Evolutionary conservation across 106 monocot genomes (phyloP).

Genomic region (Dendrobium officinale): DNA sequence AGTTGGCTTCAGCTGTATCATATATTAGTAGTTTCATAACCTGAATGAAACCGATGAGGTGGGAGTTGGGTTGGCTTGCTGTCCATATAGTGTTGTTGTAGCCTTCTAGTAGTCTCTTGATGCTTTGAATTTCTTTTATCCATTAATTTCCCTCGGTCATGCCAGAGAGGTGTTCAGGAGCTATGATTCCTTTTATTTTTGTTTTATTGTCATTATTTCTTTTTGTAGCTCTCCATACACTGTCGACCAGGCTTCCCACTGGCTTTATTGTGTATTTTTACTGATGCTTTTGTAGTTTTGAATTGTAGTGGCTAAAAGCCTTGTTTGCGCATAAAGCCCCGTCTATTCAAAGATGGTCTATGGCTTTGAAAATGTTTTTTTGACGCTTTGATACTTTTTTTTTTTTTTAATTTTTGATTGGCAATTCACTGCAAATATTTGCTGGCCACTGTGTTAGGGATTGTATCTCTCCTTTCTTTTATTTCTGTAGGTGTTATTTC

Average conservation of each 20-base stretch:
- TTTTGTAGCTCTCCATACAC: not conserved
- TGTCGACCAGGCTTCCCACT: not conserved
- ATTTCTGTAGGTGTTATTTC: too few relatives aligned
- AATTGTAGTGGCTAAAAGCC: not conserved
- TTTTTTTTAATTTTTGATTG: too few relatives aligned
- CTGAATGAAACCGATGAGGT: conserved; percentile 5
- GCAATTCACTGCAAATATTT: too few relatives aligned
- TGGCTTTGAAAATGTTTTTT: too few relatives aligned
- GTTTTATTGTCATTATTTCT: conserved; percentile 1
- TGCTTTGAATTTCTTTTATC: conserved; percentile 1
- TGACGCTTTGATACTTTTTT: too few relatives aligned
- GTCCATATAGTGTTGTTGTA: conserved; percentile 7
- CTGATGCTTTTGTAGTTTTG: not conserved
- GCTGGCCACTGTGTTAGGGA: too few relatives aligned
- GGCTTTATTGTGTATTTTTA: not conserved
- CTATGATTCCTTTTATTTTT: not conserved
- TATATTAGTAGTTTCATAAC: conserved; percentile 9
- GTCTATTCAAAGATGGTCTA: too few relatives aligned
- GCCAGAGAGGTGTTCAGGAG: not conserved
- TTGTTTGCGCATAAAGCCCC: too few relatives aligned
- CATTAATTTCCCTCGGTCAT: conserved; percentile 2
- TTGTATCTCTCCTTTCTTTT: too few relatives aligned
- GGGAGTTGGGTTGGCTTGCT: not conserved
- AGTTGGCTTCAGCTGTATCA: not conserved
- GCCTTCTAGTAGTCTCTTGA: not conserved